phyloP scores from a whole-genome alignment of 1,284 basidiomycete species.

The Irpex rosettiformis region DNA sequence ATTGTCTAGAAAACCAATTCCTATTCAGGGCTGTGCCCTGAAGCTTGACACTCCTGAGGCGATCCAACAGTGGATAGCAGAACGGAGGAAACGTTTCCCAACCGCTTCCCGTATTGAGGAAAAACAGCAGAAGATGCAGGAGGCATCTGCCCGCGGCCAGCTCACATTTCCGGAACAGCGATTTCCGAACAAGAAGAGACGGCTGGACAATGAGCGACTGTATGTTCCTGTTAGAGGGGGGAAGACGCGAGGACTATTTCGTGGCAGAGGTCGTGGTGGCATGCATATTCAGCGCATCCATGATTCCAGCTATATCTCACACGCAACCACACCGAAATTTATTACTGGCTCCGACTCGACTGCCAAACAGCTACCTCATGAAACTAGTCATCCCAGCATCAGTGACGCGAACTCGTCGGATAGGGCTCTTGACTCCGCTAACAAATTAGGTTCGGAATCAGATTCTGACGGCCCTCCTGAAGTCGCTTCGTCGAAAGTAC shows the following conservation, averaged over 20 bases:
- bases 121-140: conserved; percentile 71
- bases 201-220: conserved; percentile 22
- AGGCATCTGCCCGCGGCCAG: conserved; percentile 78
- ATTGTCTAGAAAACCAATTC: conserved; percentile 54
- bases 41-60: conserved; percentile 78
- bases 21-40: conserved; percentile 81
- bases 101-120: conserved; percentile 66
- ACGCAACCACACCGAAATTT: background rate
- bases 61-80: conserved; percentile 81
- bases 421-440: conserved; percentile 6
- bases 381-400: background rate
- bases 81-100: conserved; percentile 84
- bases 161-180: conserved; percentile 48
- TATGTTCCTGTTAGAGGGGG: conserved; percentile 27
- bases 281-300: conserved; percentile 19
- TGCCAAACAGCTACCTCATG: background rate
- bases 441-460: conserved; percentile 20
- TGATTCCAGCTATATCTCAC: background rate
- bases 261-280: conserved; percentile 31
- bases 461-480: conserved; percentile 53
- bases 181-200: conserved; percentile 31
- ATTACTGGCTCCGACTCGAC: background rate
- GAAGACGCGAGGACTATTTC: conserved; percentile 33
- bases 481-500: conserved; percentile 54
- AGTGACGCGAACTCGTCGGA: background rate